Percentiles rank a stretch among this genome's conserved stretches.
Evolutionary conservation across 495 filamentous ascomycete genomes (phyloP).

Genomic region (Annulohypoxylon maeteangense): DNA sequence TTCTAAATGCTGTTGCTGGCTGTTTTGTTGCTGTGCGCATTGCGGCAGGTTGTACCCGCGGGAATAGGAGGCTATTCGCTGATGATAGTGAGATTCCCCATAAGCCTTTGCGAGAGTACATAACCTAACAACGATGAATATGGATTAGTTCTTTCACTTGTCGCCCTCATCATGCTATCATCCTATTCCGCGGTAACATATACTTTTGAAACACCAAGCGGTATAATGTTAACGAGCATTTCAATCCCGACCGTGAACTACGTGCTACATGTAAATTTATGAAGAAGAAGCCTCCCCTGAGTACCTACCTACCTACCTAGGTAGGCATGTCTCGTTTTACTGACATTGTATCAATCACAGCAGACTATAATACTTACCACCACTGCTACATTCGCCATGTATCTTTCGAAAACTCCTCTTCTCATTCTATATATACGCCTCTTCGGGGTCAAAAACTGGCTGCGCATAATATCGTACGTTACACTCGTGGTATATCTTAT

Average conservation of each 20-base stretch:
- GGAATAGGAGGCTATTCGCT: neutral
- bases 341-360: neutral
- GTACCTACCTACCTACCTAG: neutral
- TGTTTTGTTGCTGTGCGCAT: neutral
- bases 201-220: neutral
- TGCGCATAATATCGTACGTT: conserved; percentile 5
- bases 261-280: neutral
- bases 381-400: neutral
- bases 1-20: neutral
- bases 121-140: neutral
- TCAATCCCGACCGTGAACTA: neutral
- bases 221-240: neutral
- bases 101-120: too few species aligned
- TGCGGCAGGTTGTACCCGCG: neutral
- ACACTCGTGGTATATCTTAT: conserved; percentile 3
- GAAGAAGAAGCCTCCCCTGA: neutral
- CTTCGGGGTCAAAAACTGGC: conserved; percentile 19
- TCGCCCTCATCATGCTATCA: neutral
- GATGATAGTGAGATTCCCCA: neutral
- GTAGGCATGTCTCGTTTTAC: neutral
- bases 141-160: neutral
- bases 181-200: neutral
- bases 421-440: conserved; percentile 16
- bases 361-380: neutral
- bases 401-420: conserved; percentile 26